Conservation (phyloP, 306 rosid species). For the Luffa aegyptiaca region DNA sequence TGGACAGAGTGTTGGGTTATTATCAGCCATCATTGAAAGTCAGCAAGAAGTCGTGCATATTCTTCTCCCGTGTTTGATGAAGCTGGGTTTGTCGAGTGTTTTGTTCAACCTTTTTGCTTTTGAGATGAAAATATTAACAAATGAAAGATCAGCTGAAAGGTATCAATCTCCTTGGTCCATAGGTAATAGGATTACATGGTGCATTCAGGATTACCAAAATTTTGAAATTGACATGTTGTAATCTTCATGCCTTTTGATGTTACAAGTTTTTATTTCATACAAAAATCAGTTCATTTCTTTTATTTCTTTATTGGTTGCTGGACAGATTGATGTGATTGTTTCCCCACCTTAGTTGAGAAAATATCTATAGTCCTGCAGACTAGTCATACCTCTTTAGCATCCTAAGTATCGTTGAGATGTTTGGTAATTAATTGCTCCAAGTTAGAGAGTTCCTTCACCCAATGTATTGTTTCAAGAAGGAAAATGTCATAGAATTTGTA, state of each 20-base stretch:
- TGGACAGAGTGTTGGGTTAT: constrained; percentile 58
- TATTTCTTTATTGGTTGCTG: not conserved
- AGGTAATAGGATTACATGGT: not conserved
- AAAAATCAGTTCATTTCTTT: not conserved
- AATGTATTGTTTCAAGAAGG: not conserved
- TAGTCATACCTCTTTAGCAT: not conserved
- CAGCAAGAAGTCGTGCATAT: constrained; percentile 35
- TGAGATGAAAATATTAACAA: constrained; percentile 47
- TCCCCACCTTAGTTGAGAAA: not conserved
- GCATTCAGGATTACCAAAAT: not conserved
- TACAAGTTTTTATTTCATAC: not conserved
- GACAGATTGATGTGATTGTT: not conserved
- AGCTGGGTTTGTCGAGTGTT: constrained; percentile 64
- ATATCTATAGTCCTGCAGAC: not conserved
- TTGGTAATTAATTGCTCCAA: not conserved
- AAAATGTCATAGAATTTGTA: not conserved
- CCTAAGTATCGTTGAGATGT: not conserved
- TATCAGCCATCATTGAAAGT: constrained; percentile 65
- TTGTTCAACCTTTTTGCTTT: constrained; percentile 52
- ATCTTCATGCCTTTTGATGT: not conserved
- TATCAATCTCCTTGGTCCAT: constrained; percentile 10
- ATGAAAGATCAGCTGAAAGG: constrained; percentile 73
- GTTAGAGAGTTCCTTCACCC: not conserved
- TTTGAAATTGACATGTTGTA: not conserved
- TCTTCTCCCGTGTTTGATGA: constrained; percentile 61